Base-by-base conservation (phyloP, 306 rosid species). In the Vigna unguiculata region DNA sequence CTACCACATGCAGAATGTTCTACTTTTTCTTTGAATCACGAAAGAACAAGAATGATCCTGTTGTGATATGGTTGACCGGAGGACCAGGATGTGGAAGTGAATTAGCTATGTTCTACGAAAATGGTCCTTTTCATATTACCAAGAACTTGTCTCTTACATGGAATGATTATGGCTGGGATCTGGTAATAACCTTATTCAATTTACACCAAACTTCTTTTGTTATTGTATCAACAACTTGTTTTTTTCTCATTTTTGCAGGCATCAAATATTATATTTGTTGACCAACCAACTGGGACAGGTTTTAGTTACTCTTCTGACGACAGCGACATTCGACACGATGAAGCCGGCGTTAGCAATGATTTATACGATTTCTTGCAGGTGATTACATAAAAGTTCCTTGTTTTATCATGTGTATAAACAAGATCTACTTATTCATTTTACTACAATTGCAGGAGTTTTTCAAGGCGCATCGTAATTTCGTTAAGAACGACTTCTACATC, bases 81-180 rank as follows among this genome's bases (percentile, higher is more conserved):
- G 98, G 98, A 55, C 98, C 98, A 76, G 98, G 98, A 5, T 91
- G 98, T 2, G 79, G 95, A 74, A 89, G 98, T 80, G 95, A 87
- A 72, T 66, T 94, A 21, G 97, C 98, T 17, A 64, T 94, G 90
- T 94, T 94, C 54, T 91, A 87, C 61, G 98, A 94, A 52, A 94
- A 94, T 77, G 98, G 98, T 24, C 98, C 98, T 47, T 91, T 94
- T n/a, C 85, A 87, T 1, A 84, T 94, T 75, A 55, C 89, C 28
- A 80, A 76, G 13, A 81, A 91, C 54, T 74, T 87, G 83, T 94
- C 98, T 68, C 96, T 94, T 61, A 72, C 36, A 0, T 94, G 98
- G 98, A 94, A 94, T 80, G 88, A 90, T 9, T 85, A 80, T 54
- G 98, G 98, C 66, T 94, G 98, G 98, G 98, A 94, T 80, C 83